phyloP scores from a whole-genome alignment of 192 early-diverging fungal species.

The Entomortierella chlamydospora region DNA sequence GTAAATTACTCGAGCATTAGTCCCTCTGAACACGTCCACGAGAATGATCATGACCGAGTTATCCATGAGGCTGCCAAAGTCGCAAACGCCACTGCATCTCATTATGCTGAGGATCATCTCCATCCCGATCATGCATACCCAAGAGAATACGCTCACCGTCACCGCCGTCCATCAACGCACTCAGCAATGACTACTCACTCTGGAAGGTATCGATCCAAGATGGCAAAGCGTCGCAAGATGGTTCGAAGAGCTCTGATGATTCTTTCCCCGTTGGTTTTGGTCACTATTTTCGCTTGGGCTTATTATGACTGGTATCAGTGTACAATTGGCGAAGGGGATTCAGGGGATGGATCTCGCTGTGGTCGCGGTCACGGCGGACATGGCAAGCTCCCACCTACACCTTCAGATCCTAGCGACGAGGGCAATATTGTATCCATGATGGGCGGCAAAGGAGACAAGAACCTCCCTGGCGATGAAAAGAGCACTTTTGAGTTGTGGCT shows the following conservation, averaged over 20 bases:
- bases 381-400: conserved; percentile 33
- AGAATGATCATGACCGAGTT: conserved; percentile 46
- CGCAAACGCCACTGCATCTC: conserved; percentile 43
- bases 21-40: conserved; percentile 32
- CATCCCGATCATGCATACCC: not conserved
- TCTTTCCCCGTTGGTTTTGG: conserved; percentile 27
- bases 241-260: conserved; percentile 19
- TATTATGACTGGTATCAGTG: conserved; percentile 54
- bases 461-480: conserved; percentile 22
- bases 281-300: conserved; percentile 36
- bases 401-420: not conserved
- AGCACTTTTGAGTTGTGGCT: conserved; percentile 36
- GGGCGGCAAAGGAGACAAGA: conserved; percentile 9
- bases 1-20: conserved; percentile 38
- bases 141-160: conserved; percentile 4
- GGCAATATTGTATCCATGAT: conserved; percentile 5
- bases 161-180: conserved; percentile 43
- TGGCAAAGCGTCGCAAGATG: conserved; percentile 38
- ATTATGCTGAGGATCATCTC: conserved; percentile 10
- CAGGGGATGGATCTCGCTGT: conserved; percentile 26
- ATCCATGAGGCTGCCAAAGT: conserved; percentile 50
- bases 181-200: conserved; percentile 31
- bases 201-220: conserved; percentile 34
- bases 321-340: conserved; percentile 33
- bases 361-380: conserved; percentile 41